phyloP scores from a whole-genome alignment of 2,329 filamentous ascomycete genomes.

The Karstenula rhodostoma region DNA sequence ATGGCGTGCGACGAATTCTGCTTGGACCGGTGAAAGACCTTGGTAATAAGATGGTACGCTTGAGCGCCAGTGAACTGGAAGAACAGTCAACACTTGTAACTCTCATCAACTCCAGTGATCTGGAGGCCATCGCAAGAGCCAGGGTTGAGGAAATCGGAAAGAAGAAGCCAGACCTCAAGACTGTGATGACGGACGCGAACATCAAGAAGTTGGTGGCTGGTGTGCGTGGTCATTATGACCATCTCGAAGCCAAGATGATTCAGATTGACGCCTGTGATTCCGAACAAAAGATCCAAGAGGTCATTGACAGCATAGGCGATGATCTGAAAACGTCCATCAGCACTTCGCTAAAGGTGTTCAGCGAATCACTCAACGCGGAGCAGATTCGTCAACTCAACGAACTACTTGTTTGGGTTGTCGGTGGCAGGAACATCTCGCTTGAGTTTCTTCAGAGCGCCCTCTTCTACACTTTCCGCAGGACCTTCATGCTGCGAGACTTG shows the following conservation, averaged over 20 bases:
- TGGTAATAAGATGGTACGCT: background rate
- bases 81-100: background rate
- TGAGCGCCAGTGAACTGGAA: background rate
- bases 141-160: conserved; percentile 17
- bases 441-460: conserved; percentile 24
- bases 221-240: conserved; percentile 20
- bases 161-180: conserved; percentile 21
- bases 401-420: conserved; percentile 25
- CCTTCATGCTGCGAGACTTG: conserved; percentile 13
- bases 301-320: conserved; percentile 20
- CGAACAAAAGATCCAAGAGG: conserved; percentile 19
- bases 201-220: conserved; percentile 22
- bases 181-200: conserved; percentile 20
- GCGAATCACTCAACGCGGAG: conserved; percentile 14
- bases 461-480: conserved; percentile 17
- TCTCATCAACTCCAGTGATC: conserved; percentile 15
- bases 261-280: conserved; percentile 27
- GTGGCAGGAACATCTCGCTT: conserved; percentile 1
- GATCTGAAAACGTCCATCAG: conserved; percentile 15
- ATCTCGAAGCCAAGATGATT: conserved; percentile 23
- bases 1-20: background rate
- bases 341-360: conserved; percentile 12
- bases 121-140: conserved; percentile 16
- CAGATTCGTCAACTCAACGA: conserved; percentile 22
- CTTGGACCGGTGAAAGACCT: conserved; percentile 3